Evolutionary conservation across 2,329 filamentous ascomycete species (phyloP), one percentile per base, ranked within the genome.

Genomic region (Fusarium sp.): DNA sequence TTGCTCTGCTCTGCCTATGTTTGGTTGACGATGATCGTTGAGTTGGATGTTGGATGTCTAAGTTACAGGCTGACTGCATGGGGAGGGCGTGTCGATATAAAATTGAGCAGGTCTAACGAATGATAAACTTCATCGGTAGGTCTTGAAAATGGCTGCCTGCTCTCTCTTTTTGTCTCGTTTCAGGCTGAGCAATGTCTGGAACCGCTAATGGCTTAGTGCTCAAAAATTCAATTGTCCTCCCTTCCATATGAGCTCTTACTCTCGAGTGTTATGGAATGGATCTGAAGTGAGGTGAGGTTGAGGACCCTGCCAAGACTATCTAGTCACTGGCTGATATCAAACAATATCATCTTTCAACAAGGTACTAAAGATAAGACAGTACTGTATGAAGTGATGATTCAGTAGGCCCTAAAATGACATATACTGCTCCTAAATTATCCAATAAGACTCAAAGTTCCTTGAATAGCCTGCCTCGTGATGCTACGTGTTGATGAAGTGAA

Each of bases 21-120:
- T 18, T 21, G 37, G 20, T 23, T 7, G 20, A 39, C 15, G 48
- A 11, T 28, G 11, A 20, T 26, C 15, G 24, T 11, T 41, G 12
- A 16, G n/a, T 46, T 46, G 21, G 18, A 44, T 44, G 18, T 15
- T 16, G 18, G 13, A n/a, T 18, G 48, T 29, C 24, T 24, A 21
- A 24, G 13, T 42, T 18, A 29, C 16, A 42, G 37, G 26, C 54
- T 37, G 23, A 35, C 29, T 55, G 53, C 53, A 56, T 50, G 43
- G 23, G 26, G 20, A 43, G 31, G 49, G 56, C 26, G 56, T 55
- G 56, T 12, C 20, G 39, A 15, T 55, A 58, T 55, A 24, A 58
- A 23, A 15, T 15, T 9, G 16, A n/a, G n/a, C 13, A 16, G 5
- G 29, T 5, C 12, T 13, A 35, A 35, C 33, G 33, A 35, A 35